Evolutionary conservation across 305 asterid genomes (phyloP).

Genomic region (Fraxinus platypoda): DNA sequence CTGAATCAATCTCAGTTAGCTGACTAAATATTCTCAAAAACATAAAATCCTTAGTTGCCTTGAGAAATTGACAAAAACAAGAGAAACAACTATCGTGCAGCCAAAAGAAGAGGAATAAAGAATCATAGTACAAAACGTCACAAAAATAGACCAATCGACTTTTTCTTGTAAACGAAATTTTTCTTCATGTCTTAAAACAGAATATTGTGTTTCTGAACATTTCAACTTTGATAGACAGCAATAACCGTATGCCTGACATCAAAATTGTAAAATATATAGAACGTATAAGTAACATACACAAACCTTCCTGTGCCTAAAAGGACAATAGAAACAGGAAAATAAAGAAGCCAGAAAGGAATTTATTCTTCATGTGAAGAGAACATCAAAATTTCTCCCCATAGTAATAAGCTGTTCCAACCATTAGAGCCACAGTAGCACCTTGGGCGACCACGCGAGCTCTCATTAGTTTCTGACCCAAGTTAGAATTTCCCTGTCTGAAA

Average conservation of each 20-base stretch:
- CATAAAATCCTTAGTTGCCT: background rate
- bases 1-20: background rate
- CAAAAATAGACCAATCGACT: background rate
- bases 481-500: slow-evolving; percentile 79
- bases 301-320: background rate
- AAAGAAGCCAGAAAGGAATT: background rate
- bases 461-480: slow-evolving; percentile 88
- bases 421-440: slow-evolving; percentile 92
- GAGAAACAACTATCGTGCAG: background rate
- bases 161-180: background rate
- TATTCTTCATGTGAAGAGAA: background rate
- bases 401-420: slow-evolving; percentile 94
- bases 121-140: background rate
- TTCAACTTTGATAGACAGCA: background rate
- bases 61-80: background rate
- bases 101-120: background rate
- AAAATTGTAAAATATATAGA: background rate
- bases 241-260: background rate
- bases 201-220: background rate
- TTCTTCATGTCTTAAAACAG: background rate
- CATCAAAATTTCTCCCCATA: slow-evolving; percentile 63
- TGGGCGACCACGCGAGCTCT: slow-evolving; percentile 97
- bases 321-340: background rate
- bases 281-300: background rate
- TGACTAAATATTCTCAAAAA: background rate